A percentile compares a stretch with the other conserved stretches of the same genome.
phyloP scores from a whole-genome alignment of 306 rosid species.

The Alnus rubra region DNA sequence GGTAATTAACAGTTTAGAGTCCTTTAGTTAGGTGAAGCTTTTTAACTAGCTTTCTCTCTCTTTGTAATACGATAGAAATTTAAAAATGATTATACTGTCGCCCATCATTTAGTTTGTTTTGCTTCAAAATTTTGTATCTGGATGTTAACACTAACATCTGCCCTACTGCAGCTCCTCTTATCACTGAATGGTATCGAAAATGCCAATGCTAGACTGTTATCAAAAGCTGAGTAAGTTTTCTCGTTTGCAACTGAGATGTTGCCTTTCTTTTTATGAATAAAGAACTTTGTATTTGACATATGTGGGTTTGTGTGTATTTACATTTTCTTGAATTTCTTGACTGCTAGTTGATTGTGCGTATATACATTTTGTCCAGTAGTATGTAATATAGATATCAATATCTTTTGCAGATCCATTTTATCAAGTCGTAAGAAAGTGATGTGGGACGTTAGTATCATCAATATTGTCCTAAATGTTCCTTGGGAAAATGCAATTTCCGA shows the following conservation, averaged over 20 bases:
- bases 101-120: neutral
- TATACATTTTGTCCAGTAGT: neutral
- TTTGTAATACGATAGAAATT: neutral
- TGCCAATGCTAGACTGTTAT: conserved; percentile 55
- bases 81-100: neutral
- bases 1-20: neutral
- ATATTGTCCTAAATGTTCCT: conserved; percentile 58
- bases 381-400: conserved; percentile 16
- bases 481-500: conserved; percentile 49
- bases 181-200: conserved; percentile 71
- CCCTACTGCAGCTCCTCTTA: conserved; percentile 60
- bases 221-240: conserved; percentile 77
- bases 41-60: neutral
- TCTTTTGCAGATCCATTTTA: conserved; percentile 63
- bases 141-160: conserved; percentile 16
- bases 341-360: neutral
- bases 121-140: neutral
- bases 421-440: conserved; percentile 54
- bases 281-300: neutral
- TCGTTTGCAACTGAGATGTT: conserved; percentile 26
- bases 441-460: conserved; percentile 67
- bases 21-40: neutral
- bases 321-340: neutral
- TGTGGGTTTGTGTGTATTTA: neutral
- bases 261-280: neutral